These are phyloP conservation scores for Phialophora expanda DNA, from an alignment of 2,329 filamentous ascomycete species.

Conservation along the genomic window DNA sequence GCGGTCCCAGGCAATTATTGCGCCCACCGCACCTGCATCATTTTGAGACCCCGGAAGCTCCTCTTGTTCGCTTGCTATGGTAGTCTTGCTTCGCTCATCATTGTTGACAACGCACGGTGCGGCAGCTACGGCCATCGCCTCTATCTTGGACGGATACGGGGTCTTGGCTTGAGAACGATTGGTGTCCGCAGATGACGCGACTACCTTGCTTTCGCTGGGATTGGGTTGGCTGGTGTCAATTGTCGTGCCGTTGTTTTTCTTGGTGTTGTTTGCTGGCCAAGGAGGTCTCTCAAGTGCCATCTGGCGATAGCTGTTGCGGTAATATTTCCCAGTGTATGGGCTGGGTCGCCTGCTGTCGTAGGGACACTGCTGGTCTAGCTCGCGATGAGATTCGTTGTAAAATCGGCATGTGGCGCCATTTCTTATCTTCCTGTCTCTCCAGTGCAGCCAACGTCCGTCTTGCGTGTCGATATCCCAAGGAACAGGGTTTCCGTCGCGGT, in stretches of 20 bases:
- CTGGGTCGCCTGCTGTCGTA: slow-evolving; percentile 30
- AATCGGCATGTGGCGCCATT: slow-evolving; percentile 15
- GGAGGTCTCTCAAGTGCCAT: slow-evolving; percentile 16
- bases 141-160: not conserved
- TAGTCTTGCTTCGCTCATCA: not conserved
- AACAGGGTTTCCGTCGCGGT: slow-evolving; percentile 29
- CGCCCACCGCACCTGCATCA: not conserved
- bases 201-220: not conserved
- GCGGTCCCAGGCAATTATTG: slow-evolving; percentile 27
- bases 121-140: not conserved
- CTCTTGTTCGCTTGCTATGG: not conserved
- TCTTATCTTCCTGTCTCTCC: slow-evolving; percentile 34
- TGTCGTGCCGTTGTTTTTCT: not conserved
- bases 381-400: slow-evolving; percentile 16
- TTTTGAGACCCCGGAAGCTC: not conserved
- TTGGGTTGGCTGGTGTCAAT: not conserved
- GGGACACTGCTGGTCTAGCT: slow-evolving; percentile 32
- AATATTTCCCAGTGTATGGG: slow-evolving; percentile 24
- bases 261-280: slow-evolving; percentile 25
- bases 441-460: slow-evolving; percentile 37
- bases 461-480: slow-evolving; percentile 35
- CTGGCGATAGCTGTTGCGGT: slow-evolving; percentile 3
- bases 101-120: not conserved
- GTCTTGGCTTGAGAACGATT: not conserved
- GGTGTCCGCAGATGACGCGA: not conserved